phyloP scores from a whole-genome alignment of 176 grass and related monocot species.

The Avena atlantica region DNA sequence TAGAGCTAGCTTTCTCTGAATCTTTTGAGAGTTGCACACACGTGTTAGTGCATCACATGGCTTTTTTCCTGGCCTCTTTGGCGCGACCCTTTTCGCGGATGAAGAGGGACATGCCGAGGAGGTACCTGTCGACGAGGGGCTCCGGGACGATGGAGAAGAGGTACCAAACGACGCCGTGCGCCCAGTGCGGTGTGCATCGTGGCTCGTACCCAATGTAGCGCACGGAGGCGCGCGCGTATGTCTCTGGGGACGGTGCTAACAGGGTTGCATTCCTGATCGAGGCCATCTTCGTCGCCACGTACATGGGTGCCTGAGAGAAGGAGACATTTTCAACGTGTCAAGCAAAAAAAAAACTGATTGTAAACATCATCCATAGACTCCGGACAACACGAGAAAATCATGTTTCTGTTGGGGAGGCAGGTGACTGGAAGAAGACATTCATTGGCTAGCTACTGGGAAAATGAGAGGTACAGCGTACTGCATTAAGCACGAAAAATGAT shows the following conservation, averaged over 20 bases:
- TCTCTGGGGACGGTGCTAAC: slow-evolving; percentile 64
- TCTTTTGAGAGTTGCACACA: background rate
- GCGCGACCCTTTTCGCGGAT: slow-evolving; percentile 47
- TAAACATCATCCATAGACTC: background rate
- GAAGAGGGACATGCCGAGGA: slow-evolving; percentile 40
- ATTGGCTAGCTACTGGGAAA: background rate
- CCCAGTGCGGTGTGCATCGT: slow-evolving; percentile 74
- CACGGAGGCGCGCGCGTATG: slow-evolving; percentile 57
- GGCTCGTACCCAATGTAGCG: slow-evolving; percentile 74
- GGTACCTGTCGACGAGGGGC: slow-evolving; percentile 33
- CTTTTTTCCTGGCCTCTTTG: slow-evolving; percentile 50
- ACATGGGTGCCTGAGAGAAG: slow-evolving; percentile 58
- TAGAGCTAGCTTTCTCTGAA: background rate
- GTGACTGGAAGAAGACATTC: background rate
- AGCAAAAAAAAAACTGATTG: background rate
- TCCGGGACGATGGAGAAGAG: slow-evolving; percentile 51
- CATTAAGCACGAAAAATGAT: background rate
- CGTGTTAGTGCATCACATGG: too few species aligned
- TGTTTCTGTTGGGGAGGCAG: background rate
- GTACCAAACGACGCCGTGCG: slow-evolving; percentile 67
- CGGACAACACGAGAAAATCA: background rate
- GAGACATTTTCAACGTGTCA: background rate
- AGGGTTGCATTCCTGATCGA: slow-evolving; percentile 56
- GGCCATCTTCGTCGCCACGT: slow-evolving; percentile 82
- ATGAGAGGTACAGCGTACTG: too few species aligned